These are phyloP conservation scores for Capniomyces stellatus DNA, from an alignment of 371 early-diverging fungal genomes.

Conservation along the genomic window DNA sequence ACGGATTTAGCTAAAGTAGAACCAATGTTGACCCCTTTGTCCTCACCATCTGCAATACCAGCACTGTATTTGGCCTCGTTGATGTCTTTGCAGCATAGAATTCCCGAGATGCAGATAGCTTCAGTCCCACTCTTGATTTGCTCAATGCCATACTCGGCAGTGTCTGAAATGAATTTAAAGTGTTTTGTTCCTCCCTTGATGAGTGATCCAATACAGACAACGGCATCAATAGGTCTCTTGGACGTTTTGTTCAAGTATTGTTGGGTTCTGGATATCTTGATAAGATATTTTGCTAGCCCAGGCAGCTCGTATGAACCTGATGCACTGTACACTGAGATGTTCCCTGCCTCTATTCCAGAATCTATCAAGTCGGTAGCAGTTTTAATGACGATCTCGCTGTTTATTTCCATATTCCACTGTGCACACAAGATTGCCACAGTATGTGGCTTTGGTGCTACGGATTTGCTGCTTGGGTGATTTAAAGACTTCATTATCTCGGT, in stretches of 20 bases:
- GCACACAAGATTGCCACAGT: background rate
- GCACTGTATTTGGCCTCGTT: background rate
- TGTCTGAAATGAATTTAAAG: background rate
- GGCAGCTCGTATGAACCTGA: background rate
- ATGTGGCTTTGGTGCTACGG: background rate
- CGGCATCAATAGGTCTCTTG: background rate
- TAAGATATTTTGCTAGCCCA: background rate
- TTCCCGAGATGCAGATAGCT: background rate
- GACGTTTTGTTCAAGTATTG: background rate
- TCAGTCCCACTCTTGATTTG: background rate
- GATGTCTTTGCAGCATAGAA: background rate
- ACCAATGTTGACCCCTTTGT: background rate
- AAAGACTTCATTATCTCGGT: background rate
- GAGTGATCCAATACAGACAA: background rate
- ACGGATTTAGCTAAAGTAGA: background rate
- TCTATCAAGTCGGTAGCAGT: background rate
- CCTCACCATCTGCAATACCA: background rate
- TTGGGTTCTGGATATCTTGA: background rate
- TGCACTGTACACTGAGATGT: background rate
- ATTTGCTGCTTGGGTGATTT: background rate
- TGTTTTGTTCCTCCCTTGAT: conserved; percentile 3
- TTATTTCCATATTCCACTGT: conserved; percentile 3
- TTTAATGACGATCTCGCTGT: background rate
- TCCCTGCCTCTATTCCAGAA: background rate
- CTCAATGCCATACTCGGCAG: background rate